These are phyloP conservation scores for Aspergillus coremiiformis DNA, from an alignment of 495 filamentous ascomycete species.

Conservation along the genomic window DNA sequence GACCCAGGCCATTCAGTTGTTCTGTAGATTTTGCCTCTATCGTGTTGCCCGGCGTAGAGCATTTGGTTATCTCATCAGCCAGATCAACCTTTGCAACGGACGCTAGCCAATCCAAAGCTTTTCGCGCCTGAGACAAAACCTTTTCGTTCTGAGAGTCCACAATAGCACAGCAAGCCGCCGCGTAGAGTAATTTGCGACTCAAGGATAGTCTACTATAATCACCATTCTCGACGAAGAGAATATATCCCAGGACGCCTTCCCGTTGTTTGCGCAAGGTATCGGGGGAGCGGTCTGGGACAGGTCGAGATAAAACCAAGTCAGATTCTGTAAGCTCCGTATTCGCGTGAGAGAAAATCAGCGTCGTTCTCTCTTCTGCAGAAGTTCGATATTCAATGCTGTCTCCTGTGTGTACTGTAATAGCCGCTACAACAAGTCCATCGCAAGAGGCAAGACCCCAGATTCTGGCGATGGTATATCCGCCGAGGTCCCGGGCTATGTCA, in stretches of 20 bases:
- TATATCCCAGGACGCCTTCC: slow-evolving; percentile 22
- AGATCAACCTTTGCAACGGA: slow-evolving; percentile 23
- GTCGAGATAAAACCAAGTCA: slow-evolving; percentile 10
- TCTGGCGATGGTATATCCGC: slow-evolving; percentile 33
- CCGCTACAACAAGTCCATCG: slow-evolving; percentile 31
- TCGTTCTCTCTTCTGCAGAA: slow-evolving; percentile 28
- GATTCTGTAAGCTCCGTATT: slow-evolving; percentile 1
- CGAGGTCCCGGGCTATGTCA: slow-evolving; percentile 40
- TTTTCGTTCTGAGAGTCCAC: slow-evolving; percentile 20
- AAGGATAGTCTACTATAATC: slow-evolving; percentile 7
- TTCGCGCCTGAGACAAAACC: slow-evolving; percentile 21
- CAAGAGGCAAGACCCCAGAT: slow-evolving; percentile 47
- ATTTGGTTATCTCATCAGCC: slow-evolving; percentile 29
- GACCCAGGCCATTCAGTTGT: slow-evolving; percentile 17
- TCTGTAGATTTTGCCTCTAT: slow-evolving; percentile 23
- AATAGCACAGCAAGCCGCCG: slow-evolving; percentile 34
- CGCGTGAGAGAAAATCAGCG: slow-evolving; percentile 29
- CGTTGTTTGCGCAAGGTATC: slow-evolving; percentile 14
- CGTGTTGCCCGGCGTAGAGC: slow-evolving; percentile 2
- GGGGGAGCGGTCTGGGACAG: neutral
- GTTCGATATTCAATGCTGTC: slow-evolving; percentile 47
- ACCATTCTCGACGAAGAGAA: slow-evolving; percentile 18
- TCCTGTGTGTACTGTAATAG: slow-evolving; percentile 42
- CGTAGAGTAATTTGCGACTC: slow-evolving; percentile 30
- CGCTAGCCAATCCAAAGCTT: slow-evolving; percentile 25